Base-by-base conservation (phyloP, 2,329 filamentous ascomycete species). In the Stachybotrys echinatus region DNA sequence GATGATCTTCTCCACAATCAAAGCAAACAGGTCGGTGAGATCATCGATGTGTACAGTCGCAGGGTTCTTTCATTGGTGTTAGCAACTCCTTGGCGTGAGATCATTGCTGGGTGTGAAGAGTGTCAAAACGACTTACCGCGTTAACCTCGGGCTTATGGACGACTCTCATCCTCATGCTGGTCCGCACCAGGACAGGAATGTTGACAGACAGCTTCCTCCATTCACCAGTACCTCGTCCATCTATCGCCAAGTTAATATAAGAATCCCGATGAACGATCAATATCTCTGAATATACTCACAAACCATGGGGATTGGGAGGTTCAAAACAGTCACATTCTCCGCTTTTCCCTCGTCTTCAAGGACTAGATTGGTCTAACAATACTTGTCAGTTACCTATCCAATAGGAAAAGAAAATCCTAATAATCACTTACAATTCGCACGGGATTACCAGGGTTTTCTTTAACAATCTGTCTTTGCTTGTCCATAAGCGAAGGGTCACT, bases 141-240 rank as follows among this genome's bases (percentile, higher is more conserved):
- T 68, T 56, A 6, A 56, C 49, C 5, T 65, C 61, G 37, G 71
- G 69, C 46, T 64, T 68, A 47, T 66, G 55, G 2, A 68, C 64
- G 1, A 47, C 44, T 37, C 57, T 63, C 8, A 57, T 50, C 31
- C 51, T 51, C 5, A 68, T 63, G 50, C 62, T 62, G 0, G 61
- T 54, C 43, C 64, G 59, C 44, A 65, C 46, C n/a, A 54, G 52
- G 4, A 58, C 58, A 1, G 67, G 67, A 3, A 69, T 61, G 10
- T 55, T 60, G 5, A 68, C 58, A 1, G 67, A 70, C 4, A 70
- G 42, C 52, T 65, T 65, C 39, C 62, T 68, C 51, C 58, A 60
- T 52, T 59, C 46, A 3, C 67, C 68, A 18, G 43, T 58, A 2
- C 67, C 67, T 47, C 55, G 59, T 1, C 67, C 67, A 51, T 69